Percentiles rank a stretch among this genome's conserved stretches.
Conservation (phyloP, 805 yeast species). For the Nematodospora valgi region DNA sequence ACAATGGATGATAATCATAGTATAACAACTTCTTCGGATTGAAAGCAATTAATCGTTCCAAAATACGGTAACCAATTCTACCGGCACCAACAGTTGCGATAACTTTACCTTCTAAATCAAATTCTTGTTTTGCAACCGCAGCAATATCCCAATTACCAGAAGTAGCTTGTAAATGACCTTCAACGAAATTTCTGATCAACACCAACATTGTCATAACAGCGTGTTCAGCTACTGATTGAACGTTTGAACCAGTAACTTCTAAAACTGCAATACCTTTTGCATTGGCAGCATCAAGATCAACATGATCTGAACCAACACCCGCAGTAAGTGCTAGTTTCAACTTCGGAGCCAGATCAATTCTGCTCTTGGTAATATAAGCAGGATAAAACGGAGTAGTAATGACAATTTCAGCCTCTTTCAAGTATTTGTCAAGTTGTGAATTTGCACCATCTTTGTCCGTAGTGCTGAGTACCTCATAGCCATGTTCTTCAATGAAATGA, state of each 20-base stretch:
- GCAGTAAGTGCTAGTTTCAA: conserved; percentile 72
- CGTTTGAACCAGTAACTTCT: conserved; percentile 83
- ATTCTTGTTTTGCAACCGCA: conserved; percentile 66
- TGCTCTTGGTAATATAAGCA: conserved; percentile 64
- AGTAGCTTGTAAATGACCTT: conserved; percentile 68
- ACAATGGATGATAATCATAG: conserved; percentile 70
- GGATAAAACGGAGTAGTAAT: conserved; percentile 86
- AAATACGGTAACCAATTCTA: conserved; percentile 72
- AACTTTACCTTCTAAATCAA: conserved; percentile 72
- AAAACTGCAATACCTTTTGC: conserved; percentile 62
- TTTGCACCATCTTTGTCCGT: conserved; percentile 62
- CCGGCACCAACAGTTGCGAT: conserved; percentile 83
- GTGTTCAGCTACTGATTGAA: conserved; percentile 78
- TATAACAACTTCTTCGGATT: conserved; percentile 71
- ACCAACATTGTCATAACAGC: conserved; percentile 69
- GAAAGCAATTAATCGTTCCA: conserved; percentile 69
- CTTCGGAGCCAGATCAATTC: conserved; percentile 67
- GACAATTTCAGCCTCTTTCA: conserved; percentile 70
- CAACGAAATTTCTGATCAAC: conserved; percentile 72
- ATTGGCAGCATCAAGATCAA: conserved; percentile 68
- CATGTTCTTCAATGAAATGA: conserved; percentile 58
- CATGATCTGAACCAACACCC: conserved; percentile 83
- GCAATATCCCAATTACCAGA: conserved; percentile 74
- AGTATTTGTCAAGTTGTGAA: conserved; percentile 58
- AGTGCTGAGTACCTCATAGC: conserved; percentile 66